Conservation (phyloP, 2,329 filamentous ascomycete species). For the Pezicula neosporulosa region DNA sequence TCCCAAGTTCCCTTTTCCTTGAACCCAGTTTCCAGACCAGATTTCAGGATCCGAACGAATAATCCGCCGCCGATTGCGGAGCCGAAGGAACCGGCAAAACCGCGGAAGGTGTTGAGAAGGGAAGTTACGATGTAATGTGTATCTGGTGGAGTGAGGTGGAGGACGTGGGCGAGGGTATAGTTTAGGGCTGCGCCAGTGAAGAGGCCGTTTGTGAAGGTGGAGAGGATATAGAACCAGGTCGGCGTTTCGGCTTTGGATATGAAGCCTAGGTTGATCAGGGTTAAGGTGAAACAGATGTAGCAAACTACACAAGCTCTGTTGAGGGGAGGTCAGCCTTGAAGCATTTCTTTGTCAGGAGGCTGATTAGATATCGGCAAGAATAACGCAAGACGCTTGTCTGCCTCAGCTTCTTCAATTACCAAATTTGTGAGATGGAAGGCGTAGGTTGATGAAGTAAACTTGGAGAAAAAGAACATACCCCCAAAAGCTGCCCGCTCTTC, state of each 20-base stretch:
- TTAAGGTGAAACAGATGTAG: conserved; percentile 58
- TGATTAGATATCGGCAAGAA: too few relatives aligned
- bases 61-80: conserved; percentile 72
- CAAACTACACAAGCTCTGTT: conserved; percentile 52
- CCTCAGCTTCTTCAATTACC: not conserved
- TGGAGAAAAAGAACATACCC: conserved; percentile 28
- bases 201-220: conserved; percentile 69
- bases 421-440: not conserved
- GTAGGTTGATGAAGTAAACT: too few relatives aligned
- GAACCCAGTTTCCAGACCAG: conserved; percentile 31
- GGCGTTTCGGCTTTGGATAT: conserved; percentile 51
- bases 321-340: not conserved
- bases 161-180: conserved; percentile 76
- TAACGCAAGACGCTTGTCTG: too few relatives aligned
- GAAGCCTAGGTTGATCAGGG: conserved; percentile 53
- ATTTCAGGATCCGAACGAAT: conserved; percentile 23
- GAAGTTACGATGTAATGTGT: conserved; percentile 75
- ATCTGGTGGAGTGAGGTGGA: conserved; percentile 65
- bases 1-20: conserved; percentile 23
- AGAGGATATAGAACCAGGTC: conserved; percentile 49
- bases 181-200: conserved; percentile 71
- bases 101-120: conserved; percentile 74
- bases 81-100: conserved; percentile 78
- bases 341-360: not conserved
- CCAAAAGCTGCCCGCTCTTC: conserved; percentile 71